Evolutionary conservation across 78 protist genomes (phyloP).

Genomic region (Emiliania huxleyi): DNA sequence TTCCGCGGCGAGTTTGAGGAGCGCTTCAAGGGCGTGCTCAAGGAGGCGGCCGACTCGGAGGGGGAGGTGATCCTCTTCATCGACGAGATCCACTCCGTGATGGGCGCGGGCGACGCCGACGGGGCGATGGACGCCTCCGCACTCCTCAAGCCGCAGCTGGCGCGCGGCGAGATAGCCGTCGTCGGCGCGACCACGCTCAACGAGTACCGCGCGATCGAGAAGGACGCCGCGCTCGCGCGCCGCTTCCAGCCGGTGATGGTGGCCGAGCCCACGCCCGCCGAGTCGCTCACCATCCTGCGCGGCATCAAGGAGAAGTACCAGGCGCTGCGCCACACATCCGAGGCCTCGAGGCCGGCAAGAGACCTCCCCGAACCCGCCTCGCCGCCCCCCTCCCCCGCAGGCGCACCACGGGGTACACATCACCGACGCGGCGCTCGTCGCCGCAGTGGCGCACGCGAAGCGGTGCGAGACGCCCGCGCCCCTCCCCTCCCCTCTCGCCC

Average conservation of each 20-base stretch:
- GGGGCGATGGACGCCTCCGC: constrained; percentile 99
- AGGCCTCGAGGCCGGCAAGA: background rate
- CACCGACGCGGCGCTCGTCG: constrained; percentile 10
- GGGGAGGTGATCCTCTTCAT: constrained; percentile 92
- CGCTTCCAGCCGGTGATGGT: constrained; percentile 82
- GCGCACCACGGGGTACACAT: constrained; percentile 28
- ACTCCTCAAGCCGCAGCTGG: constrained; percentile 95
- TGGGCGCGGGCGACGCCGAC: constrained; percentile 96
- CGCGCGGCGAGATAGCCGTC: constrained; percentile 97
- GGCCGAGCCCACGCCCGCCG: constrained; percentile 90
- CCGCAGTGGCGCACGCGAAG: constrained; percentile 36
- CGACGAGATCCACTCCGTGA: constrained; percentile 96
- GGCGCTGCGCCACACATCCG: no score
- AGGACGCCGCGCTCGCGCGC: constrained; percentile 97
- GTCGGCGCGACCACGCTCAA: constrained; percentile 98
- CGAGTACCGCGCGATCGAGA: constrained; percentile 96
- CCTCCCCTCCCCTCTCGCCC: no score
- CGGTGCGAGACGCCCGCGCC: no score
- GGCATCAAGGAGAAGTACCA: constrained; percentile 74
- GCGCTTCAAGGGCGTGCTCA: constrained; percentile 92
- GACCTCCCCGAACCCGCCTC: no score
- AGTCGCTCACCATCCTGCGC: constrained; percentile 93
- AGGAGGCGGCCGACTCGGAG: constrained; percentile 86
- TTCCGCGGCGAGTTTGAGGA: constrained; percentile 99
- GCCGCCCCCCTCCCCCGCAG: background rate